These are phyloP conservation scores for Tardiomyces depauwii DNA, from an alignment of 1,139 yeast species.

Conservation along the genomic window DNA sequence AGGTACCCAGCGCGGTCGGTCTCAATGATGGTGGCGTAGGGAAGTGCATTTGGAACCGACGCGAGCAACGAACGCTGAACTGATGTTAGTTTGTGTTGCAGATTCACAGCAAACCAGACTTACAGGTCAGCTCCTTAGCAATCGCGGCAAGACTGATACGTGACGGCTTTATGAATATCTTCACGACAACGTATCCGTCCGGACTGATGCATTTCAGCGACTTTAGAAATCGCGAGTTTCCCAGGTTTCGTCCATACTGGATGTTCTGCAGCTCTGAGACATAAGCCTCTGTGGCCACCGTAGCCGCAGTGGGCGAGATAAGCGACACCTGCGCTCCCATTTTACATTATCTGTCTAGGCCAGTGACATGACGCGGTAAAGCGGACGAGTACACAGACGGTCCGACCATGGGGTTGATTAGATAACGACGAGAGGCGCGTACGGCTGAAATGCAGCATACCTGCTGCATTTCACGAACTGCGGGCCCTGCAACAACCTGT, in stretches of 20 bases:
- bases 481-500: no score
- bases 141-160: slow-evolving; percentile 24
- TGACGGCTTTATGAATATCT: slow-evolving; percentile 70
- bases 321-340: slow-evolving; percentile 88
- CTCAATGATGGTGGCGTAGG: slow-evolving; percentile 66
- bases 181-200: slow-evolving; percentile 56
- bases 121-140: background rate
- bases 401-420: no score
- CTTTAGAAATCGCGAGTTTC: slow-evolving; percentile 65
- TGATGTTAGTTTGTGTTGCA: slow-evolving; percentile 7
- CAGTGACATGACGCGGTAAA: no score
- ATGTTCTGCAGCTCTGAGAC: slow-evolving; percentile 65
- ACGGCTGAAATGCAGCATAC: no score
- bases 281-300: slow-evolving; percentile 86
- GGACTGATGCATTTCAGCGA: slow-evolving; percentile 58
- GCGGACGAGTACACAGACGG: no score
- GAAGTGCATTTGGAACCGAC: slow-evolving; percentile 48
- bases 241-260: slow-evolving; percentile 59
- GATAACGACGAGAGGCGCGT: no score
- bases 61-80: slow-evolving; percentile 5
- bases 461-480: no score
- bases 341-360: no score
- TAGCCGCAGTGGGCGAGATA: slow-evolving; percentile 82
- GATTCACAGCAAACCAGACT: background rate
- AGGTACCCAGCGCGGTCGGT: slow-evolving; percentile 90